Percentiles rank a stretch among this genome's conserved stretches.
These are phyloP conservation scores for Laguncularia racemosa DNA, from an alignment of 345 rosid genomes.

Conservation along the genomic window DNA sequence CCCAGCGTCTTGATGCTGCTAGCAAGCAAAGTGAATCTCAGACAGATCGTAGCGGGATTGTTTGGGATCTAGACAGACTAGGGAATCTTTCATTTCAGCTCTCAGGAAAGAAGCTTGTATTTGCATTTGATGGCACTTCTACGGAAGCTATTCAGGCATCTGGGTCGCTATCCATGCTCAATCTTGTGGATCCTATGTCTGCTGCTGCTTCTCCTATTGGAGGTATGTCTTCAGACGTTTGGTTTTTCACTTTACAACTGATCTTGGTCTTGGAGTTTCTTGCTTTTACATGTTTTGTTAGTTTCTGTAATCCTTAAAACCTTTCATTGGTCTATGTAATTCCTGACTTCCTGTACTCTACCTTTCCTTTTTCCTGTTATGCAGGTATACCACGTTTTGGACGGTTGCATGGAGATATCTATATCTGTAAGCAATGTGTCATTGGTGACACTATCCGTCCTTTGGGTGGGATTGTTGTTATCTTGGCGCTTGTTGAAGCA, in stretches of 20 bases:
- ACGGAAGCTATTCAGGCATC: slow-evolving; percentile 72
- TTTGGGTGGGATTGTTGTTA: slow-evolving; percentile 84
- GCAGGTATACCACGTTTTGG: slow-evolving; percentile 98
- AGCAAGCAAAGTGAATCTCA: slow-evolving; percentile 70
- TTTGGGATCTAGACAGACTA: slow-evolving; percentile 95
- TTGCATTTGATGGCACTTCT: slow-evolving; percentile 96
- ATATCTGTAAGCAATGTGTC: slow-evolving; percentile 77
- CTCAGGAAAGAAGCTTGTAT: slow-evolving; percentile 93
- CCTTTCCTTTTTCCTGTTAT: slow-evolving; percentile 4
- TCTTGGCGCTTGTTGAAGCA: slow-evolving; percentile 90
- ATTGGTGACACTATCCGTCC: slow-evolving; percentile 89
- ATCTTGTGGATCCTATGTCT: slow-evolving; percentile 95
- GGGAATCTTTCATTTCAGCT: slow-evolving; percentile 83
- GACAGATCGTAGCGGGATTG: slow-evolving; percentile 97
- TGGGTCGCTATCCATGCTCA: slow-evolving; percentile 78
- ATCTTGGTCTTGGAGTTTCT: not conserved
- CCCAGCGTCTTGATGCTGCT: slow-evolving; percentile 61
- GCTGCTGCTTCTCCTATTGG: slow-evolving; percentile 99
- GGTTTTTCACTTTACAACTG: slow-evolving; percentile 1
- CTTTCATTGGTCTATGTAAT: not conserved
- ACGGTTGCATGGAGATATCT: slow-evolving; percentile 76
- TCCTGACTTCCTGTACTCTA: not conserved
- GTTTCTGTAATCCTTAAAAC: too few relatives aligned
- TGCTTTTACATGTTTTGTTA: too few relatives aligned
- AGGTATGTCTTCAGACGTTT: slow-evolving; percentile 36